Conservation (phyloP, 2,329 filamentous ascomycete species). For the Trichoderma arundinaceum region DNA sequence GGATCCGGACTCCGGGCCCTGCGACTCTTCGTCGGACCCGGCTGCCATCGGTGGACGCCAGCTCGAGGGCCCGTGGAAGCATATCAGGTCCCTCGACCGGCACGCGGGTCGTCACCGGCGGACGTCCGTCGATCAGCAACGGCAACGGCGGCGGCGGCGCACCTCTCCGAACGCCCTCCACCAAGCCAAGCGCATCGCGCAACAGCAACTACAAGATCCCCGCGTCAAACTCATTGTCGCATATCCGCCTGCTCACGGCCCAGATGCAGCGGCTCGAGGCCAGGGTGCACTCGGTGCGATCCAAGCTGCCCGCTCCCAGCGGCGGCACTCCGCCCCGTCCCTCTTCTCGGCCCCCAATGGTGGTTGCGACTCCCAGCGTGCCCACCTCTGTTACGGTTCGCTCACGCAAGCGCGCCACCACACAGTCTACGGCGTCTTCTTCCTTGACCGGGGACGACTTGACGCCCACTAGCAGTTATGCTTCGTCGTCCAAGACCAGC, state of each 20-base stretch:
- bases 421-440: constrained; percentile 60
- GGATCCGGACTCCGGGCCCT: constrained; percentile 45
- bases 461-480: constrained; percentile 51
- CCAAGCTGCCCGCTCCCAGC: constrained; percentile 84
- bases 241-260: constrained; percentile 90
- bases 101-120: constrained; percentile 36
- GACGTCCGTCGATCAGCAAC: constrained; percentile 48
- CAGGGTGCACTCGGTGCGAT: constrained; percentile 87
- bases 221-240: constrained; percentile 76
- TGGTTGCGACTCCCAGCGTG: constrained; percentile 49
- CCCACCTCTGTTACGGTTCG: constrained; percentile 68
- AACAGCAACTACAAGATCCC: constrained; percentile 57
- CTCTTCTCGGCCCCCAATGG: constrained; percentile 68
- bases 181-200: constrained; percentile 62
- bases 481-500: constrained; percentile 49
- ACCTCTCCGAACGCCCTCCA: constrained; percentile 54
- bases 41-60: constrained; percentile 60
- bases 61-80: constrained; percentile 55
- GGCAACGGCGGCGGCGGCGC: constrained; percentile 46
- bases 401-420: constrained; percentile 69
- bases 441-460: constrained; percentile 58
- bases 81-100: background rate
- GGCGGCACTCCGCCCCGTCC: constrained; percentile 71
- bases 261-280: constrained; percentile 98
- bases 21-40: constrained; percentile 53